Percentiles rank a stretch among this genome's conserved stretches.
Evolutionary conservation across 1,284 basidiomycete genomes (phyloP).

Genomic region (Trametes versicolor): DNA sequence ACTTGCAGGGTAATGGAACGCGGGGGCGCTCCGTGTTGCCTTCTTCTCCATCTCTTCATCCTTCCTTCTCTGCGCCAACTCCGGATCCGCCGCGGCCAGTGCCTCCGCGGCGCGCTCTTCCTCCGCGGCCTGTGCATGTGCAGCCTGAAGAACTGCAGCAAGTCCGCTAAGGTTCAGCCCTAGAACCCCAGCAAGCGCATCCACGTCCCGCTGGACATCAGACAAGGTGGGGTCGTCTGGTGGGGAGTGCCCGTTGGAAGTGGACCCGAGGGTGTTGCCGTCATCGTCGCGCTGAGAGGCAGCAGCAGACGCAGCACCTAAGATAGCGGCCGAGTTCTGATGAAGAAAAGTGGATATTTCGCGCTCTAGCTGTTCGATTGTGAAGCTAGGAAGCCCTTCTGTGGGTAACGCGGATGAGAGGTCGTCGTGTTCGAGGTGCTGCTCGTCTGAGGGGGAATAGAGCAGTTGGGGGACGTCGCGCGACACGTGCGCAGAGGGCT

Average conservation of each 20-base stretch:
- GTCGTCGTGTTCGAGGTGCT: conserved; percentile 38
- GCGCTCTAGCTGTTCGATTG: conserved; percentile 77
- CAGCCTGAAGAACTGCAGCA: conserved; percentile 78
- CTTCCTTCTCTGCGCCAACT: conserved; percentile 52
- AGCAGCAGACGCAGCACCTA: conserved; percentile 69
- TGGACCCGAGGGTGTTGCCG: conserved; percentile 18
- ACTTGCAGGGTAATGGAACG: conserved; percentile 76
- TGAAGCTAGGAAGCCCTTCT: conserved; percentile 49
- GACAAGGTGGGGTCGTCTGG: conserved; percentile 15
- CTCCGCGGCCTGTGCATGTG: conserved; percentile 67
- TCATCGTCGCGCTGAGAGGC: conserved; percentile 39
- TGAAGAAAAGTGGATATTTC: conserved; percentile 76
- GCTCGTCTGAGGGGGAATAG: conserved; percentile 21
- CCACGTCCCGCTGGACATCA: conserved; percentile 21
- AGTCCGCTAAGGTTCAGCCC: conserved; percentile 68
- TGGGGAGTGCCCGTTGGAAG: conserved; percentile 21
- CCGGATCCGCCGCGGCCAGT: conserved; percentile 53
- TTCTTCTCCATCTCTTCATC: conserved; percentile 56
- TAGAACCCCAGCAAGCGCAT: conserved; percentile 36
- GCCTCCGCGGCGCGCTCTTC: conserved; percentile 56
- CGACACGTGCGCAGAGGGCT: conserved; percentile 25
- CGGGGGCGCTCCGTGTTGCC: conserved; percentile 73
- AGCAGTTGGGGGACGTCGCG: conserved; percentile 19
- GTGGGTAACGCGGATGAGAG: conserved; percentile 37
- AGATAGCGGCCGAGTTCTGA: conserved; percentile 71